Percentiles rank a stretch among this genome's conserved stretches.
Evolutionary conservation across 73 alveolate species (phyloP).

Genomic region (Uronychia binucleata): DNA sequence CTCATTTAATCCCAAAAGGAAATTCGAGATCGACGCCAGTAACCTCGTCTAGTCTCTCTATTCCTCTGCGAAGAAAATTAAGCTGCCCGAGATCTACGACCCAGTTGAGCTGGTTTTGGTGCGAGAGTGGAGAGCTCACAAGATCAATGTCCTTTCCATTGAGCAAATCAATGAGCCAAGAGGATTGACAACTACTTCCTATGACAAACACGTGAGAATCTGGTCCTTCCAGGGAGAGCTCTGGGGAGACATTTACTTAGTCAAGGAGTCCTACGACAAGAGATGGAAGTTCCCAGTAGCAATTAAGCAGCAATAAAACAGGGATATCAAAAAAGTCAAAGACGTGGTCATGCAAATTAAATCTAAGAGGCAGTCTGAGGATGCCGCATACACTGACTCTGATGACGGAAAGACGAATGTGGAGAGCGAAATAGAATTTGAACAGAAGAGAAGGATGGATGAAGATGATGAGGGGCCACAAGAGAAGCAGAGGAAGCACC

Average conservation of each 20-base stretch:
- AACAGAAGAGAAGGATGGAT: background rate
- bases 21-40: constrained; percentile 39
- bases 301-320: constrained; percentile 69
- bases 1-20: constrained; percentile 47
- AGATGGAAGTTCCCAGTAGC: constrained; percentile 85
- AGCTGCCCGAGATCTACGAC: constrained; percentile 25
- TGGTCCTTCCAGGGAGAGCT: constrained; percentile 41
- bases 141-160: constrained; percentile 9
- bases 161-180: constrained; percentile 35
- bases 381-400: background rate
- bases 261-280: constrained; percentile 61
- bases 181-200: constrained; percentile 34
- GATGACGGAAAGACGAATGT: background rate
- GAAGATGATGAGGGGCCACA: background rate
- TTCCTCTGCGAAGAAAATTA: constrained; percentile 22
- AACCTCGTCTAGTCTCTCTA: constrained; percentile 20
- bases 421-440: background rate
- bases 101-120: constrained; percentile 19
- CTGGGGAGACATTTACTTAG: constrained; percentile 64
- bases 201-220: constrained; percentile 41
- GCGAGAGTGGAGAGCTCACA: constrained; percentile 46
- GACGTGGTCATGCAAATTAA: constrained; percentile 61
- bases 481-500: background rate
- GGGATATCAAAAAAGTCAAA: constrained; percentile 74
- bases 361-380: constrained; percentile 54